phyloP scores from a whole-genome alignment of 2,329 filamentous ascomycete genomes.

The Alternaria viburni region DNA sequence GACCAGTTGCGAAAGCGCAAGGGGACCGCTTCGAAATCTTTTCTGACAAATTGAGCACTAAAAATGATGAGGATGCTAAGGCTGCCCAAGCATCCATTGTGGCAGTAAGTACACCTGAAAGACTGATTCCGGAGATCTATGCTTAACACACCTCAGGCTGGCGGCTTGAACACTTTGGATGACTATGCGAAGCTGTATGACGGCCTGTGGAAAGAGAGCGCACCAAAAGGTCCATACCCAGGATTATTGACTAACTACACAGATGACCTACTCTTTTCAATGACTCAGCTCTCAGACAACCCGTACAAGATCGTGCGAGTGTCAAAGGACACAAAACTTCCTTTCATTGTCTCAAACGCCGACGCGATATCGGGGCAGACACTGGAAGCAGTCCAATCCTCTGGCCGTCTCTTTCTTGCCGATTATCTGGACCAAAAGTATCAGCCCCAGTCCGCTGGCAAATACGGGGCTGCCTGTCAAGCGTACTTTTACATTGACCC shows the following conservation, averaged over 20 bases:
- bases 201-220: background rate
- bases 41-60: background rate
- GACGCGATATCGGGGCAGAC: slow-evolving; percentile 13
- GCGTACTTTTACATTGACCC: slow-evolving; percentile 56
- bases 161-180: background rate
- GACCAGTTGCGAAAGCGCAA: background rate
- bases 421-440: background rate
- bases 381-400: slow-evolving; percentile 40
- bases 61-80: background rate
- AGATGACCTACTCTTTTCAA: slow-evolving; percentile 20
- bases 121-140: too few species aligned
- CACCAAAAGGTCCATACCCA: slow-evolving; percentile 1
- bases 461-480: slow-evolving; percentile 51
- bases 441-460: background rate
- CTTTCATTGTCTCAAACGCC: slow-evolving; percentile 4
- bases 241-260: slow-evolving; percentile 19
- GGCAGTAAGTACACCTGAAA: background rate
- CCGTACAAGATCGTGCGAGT: slow-evolving; percentile 11
- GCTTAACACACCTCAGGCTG: background rate
- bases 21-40: background rate
- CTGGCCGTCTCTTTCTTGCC: slow-evolving; percentile 43
- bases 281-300: slow-evolving; percentile 14
- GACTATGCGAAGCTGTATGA: slow-evolving; percentile 2
- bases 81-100: background rate
- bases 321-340: slow-evolving; percentile 5